phyloP scores from a whole-genome alignment of 2,329 filamentous ascomycete genomes.

The Xylaria sp. region DNA sequence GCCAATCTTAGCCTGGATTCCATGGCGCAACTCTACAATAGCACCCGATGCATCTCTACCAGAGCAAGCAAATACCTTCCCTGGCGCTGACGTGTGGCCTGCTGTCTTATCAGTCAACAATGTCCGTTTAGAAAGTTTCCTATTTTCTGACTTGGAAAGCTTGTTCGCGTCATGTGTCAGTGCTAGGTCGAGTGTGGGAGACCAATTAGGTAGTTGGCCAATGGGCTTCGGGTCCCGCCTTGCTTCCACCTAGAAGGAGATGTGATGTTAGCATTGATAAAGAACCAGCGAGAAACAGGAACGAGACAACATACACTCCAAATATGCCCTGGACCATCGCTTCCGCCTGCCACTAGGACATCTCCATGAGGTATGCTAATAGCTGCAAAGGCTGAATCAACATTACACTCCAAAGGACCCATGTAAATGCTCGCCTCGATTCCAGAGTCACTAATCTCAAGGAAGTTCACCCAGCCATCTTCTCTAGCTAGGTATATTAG shows the following conservation, averaged over 20 bases:
- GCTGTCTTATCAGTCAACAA: slow-evolving; percentile 44
- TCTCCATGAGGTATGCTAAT: slow-evolving; percentile 76
- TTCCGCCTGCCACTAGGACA: slow-evolving; percentile 82
- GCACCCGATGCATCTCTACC: slow-evolving; percentile 71
- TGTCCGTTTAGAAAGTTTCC: slow-evolving; percentile 60
- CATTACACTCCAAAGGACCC: slow-evolving; percentile 76
- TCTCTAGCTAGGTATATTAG: slow-evolving; percentile 88
- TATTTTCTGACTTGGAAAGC: slow-evolving; percentile 51
- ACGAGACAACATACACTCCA: slow-evolving; percentile 68
- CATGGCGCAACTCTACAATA: slow-evolving; percentile 75
- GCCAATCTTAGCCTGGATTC: slow-evolving; percentile 75
- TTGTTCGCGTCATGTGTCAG: slow-evolving; percentile 54
- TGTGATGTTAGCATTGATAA: slow-evolving; percentile 12
- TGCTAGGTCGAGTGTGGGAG: slow-evolving; percentile 66
- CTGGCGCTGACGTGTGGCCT: slow-evolving; percentile 52
- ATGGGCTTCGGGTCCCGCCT: slow-evolving; percentile 65
- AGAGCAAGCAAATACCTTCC: slow-evolving; percentile 74
- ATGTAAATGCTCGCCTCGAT: slow-evolving; percentile 67
- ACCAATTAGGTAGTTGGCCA: slow-evolving; percentile 73
- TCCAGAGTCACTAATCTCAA: slow-evolving; percentile 72
- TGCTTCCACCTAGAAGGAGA: slow-evolving; percentile 60
- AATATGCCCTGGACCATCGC: slow-evolving; percentile 80
- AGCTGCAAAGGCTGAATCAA: slow-evolving; percentile 84
- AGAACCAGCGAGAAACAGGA: slow-evolving; percentile 10
- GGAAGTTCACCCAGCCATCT: slow-evolving; percentile 81